Conservation (phyloP, 1,139 yeast species). For the Kodamaea plutei region DNA sequence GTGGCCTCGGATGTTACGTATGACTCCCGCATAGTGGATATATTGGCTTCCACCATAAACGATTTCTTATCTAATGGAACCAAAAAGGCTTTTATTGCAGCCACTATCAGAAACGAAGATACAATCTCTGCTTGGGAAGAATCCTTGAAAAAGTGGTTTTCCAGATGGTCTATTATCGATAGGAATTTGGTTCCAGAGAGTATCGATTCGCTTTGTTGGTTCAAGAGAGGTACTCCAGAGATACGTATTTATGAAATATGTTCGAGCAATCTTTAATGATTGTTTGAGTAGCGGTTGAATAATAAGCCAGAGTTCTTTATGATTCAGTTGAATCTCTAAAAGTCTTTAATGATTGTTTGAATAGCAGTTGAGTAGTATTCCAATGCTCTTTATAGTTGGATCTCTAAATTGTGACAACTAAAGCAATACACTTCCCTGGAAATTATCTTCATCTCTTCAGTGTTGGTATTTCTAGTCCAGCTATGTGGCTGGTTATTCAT, state of each 20-base stretch:
- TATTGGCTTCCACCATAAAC: conserved; percentile 47
- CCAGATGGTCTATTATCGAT: conserved; percentile 22
- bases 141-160: conserved; percentile 28
- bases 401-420: too few species aligned
- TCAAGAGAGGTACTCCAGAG: conserved; percentile 35
- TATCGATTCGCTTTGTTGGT: conserved; percentile 24
- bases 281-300: too few species aligned
- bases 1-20: conserved; percentile 88
- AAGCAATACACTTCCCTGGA: too few species aligned
- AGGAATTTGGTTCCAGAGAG: conserved; percentile 17
- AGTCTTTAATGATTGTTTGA: too few species aligned
- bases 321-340: too few species aligned
- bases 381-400: too few species aligned
- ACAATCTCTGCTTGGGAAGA: conserved; percentile 56
- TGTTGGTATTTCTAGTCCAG: too few species aligned
- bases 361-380: too few species aligned
- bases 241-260: conserved; percentile 35
- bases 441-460: too few species aligned
- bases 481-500: too few species aligned
- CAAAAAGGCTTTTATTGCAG: conserved; percentile 51
- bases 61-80: conserved; percentile 33
- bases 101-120: conserved; percentile 63
- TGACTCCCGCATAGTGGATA: conserved; percentile 58
- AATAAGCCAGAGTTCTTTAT: too few species aligned
- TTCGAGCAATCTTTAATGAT: too few species aligned